A percentile compares a stretch with the other conserved stretches of the same genome.
phyloP scores from a whole-genome alignment of 2,329 filamentous ascomycete species.

The Sarocladiaceae sp. region DNA sequence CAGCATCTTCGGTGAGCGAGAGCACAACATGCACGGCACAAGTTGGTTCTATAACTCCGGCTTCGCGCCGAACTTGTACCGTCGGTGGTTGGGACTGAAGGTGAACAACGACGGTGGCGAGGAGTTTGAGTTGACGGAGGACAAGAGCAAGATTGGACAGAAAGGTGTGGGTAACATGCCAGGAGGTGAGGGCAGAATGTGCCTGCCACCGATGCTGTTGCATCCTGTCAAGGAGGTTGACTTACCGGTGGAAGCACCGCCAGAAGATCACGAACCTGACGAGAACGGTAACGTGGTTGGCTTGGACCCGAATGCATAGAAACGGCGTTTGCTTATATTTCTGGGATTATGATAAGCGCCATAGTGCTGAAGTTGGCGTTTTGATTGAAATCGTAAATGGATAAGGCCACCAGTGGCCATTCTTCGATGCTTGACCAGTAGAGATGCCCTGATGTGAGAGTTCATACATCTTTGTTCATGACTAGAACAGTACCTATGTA shows the following conservation, averaged over 20 bases:
- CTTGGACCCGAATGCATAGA: conserved; percentile 9
- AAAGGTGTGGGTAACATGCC: conserved; percentile 48
- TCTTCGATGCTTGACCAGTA: too few relatives aligned
- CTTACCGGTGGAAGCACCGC: conserved; percentile 57
- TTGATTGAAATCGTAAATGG: background rate
- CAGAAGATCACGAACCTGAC: conserved; percentile 27
- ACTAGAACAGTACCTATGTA: conserved; percentile 1
- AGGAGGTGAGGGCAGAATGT: conserved; percentile 80
- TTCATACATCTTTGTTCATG: background rate
- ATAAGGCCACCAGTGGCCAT: too few relatives aligned
- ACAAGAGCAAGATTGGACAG: conserved; percentile 45
- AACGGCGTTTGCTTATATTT: background rate
- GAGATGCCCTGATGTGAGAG: background rate
- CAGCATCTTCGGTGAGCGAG: conserved; percentile 74
- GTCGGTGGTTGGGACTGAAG: conserved; percentile 78
- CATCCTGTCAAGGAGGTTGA: conserved; percentile 83
- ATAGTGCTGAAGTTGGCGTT: too few relatives aligned
- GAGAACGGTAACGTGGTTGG: conserved; percentile 36
- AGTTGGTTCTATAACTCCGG: conserved; percentile 90
- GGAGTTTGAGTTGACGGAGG: conserved; percentile 62
- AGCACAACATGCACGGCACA: conserved; percentile 83
- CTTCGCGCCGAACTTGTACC: conserved; percentile 78
- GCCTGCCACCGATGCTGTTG: conserved; percentile 80
- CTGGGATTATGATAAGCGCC: background rate
- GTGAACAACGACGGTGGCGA: conserved; percentile 77